Evolutionary conservation across 2,329 filamentous ascomycete genomes (phyloP).

Genomic region (Fusarium tuaranense): DNA sequence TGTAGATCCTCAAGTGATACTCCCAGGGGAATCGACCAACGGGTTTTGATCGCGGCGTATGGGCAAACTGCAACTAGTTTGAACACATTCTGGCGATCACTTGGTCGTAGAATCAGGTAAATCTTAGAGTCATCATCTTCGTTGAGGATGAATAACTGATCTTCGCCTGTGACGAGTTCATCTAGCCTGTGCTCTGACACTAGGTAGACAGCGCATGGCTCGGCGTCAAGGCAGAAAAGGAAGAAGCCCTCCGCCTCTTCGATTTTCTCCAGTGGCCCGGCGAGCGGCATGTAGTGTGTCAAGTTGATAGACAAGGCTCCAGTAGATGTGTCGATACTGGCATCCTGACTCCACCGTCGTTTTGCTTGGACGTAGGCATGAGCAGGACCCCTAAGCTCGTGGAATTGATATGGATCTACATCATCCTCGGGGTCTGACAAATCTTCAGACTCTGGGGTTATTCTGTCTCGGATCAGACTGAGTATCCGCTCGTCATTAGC

Average conservation of each 20-base stretch:
- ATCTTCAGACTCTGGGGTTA: not conserved
- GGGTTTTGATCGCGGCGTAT: not conserved
- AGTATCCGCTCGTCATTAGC: not conserved
- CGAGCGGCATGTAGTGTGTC: not conserved
- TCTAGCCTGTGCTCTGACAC: not conserved
- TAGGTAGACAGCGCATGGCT: not conserved
- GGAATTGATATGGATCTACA: not conserved
- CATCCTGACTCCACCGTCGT: not conserved
- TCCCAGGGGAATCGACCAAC: not conserved
- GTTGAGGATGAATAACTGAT: not conserved
- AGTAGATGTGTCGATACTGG: not conserved
- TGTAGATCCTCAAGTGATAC: not conserved
- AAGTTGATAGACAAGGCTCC: not conserved
- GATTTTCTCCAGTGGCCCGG: not conserved
- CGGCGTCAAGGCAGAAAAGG: not conserved
- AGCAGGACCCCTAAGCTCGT: not conserved
- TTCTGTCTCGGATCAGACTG: not conserved
- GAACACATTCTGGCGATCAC: not conserved
- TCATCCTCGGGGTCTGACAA: not conserved
- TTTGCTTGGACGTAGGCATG: not conserved
- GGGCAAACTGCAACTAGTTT: not conserved
- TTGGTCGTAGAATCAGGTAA: not conserved
- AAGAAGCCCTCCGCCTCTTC: not conserved
- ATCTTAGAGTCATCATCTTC: not conserved
- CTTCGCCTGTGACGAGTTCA: not conserved